Base-by-base conservation (phyloP, 345 rosid species). In the Linum trigynum region DNA sequence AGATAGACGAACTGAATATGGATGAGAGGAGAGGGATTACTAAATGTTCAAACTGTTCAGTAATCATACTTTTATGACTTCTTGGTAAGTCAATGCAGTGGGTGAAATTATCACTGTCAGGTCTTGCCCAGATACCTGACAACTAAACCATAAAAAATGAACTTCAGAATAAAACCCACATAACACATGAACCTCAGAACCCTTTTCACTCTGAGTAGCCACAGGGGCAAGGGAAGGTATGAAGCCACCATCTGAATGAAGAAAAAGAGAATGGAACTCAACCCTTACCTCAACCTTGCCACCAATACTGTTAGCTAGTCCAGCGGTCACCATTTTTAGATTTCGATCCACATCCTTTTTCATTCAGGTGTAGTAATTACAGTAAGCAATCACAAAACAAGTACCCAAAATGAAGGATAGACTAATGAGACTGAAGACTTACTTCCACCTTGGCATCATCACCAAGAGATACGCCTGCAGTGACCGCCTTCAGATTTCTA, bases 91-190 rank as follows among this genome's bases (percentile, higher is more conserved):
- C 89, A 67, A 90, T 75, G 74, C 99, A 94, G 70, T 85, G 96
- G 23, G 80, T 79, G 83, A 79, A 86, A 74, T 90, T 88, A 38
- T 85, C 85, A 51, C 96, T 90, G 67, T 84, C 76, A 51, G 97
- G 96, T 77, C 81, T 81, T 42, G 89, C 83, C 99, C 96, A 94
- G 61, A 90, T 84, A 72, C 84, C 96, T 72, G 90, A 72, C 65
- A 71, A 72, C 99, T 94, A 81, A 75, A 78, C 35, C 53, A 48
- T 3, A 38, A 71, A 65, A 70, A 77, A 69, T 41, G 59, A 65
- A 74, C 41, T 59, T 72, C 43, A 74, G 8, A 57, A 5, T 57
- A 71, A 1, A 23, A 55, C 10, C 45, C 48, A 66, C 8, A 64
- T 45, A 50, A 48, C 60, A 66, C 7, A 23, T 23, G 32, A 23